Evolutionary conservation across 2,329 filamentous ascomycete species (phyloP).

Genomic region (Fusarium drepaniforme): DNA sequence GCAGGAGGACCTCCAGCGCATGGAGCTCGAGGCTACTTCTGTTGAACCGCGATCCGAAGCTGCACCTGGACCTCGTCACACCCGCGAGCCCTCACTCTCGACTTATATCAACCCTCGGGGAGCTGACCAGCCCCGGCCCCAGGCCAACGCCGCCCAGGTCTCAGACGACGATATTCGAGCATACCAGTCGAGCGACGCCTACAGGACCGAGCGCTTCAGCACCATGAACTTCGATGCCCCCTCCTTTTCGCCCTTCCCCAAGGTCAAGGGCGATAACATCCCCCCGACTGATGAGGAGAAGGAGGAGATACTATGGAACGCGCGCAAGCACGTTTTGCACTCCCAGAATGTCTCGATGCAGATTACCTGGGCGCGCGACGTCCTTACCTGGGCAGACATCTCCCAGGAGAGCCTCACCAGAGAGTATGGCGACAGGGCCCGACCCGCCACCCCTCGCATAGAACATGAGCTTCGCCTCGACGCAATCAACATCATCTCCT

Average conservation of each 20-base stretch:
- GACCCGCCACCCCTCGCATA: slow-evolving; percentile 84
- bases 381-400: slow-evolving; percentile 88
- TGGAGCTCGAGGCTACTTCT: slow-evolving; percentile 83
- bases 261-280: slow-evolving; percentile 87
- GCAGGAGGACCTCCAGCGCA: slow-evolving; percentile 90
- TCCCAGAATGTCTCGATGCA: slow-evolving; percentile 98
- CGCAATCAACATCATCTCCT: slow-evolving; percentile 90
- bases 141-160: slow-evolving; percentile 49
- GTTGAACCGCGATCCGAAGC: slow-evolving; percentile 51
- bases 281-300: slow-evolving; percentile 95
- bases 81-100: slow-evolving; percentile 59
- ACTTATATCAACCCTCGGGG: slow-evolving; percentile 50
- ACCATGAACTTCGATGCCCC: slow-evolving; percentile 70
- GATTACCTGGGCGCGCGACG: slow-evolving; percentile 95
- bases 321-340: slow-evolving; percentile 85
- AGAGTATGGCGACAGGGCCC: slow-evolving; percentile 63
- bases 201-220: slow-evolving; percentile 52
- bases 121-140: slow-evolving; percentile 45
- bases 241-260: slow-evolving; percentile 92
- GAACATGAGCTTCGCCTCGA: slow-evolving; percentile 91
- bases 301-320: slow-evolving; percentile 88
- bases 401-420: slow-evolving; percentile 81
- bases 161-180: slow-evolving; percentile 53
- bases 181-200: slow-evolving; percentile 53
- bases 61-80: slow-evolving; percentile 50